Base-by-base conservation (phyloP, 257 asterid species). In the Salvia rosmarinus region DNA sequence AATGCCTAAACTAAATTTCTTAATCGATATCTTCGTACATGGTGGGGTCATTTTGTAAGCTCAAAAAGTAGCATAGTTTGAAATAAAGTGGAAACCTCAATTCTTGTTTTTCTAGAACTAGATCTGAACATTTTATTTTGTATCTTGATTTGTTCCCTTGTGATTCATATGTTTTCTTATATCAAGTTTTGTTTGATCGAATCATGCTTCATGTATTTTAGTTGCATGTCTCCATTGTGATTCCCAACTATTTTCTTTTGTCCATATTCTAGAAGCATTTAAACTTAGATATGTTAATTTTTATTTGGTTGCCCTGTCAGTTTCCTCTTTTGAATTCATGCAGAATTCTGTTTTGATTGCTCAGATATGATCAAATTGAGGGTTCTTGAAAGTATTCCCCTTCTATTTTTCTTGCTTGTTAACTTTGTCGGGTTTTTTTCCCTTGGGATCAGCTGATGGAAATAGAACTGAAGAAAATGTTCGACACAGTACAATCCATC, bases 381-480 rank as follows among this genome's bases (percentile, higher is more conserved):
- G 14, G 30, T 46, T 13, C 60, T 74, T n/a, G 19, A 44, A 39
- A 49, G 62, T 7, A 28, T 21, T 9, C 28, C 65, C 32, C 28
- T 6, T 9, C n/a, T 5, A 50, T 30, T 16, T 49, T 44, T 43
- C 5, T 3, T 68, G 40, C 58, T 37, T 17, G 5, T 30, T 70
- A 71, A 57, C 59, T n/a, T 37, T 49, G 63, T 17, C 59, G 49
- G 17, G 2, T 43, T 40, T n/a, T 43, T 62, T 9, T 14, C 25
- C 67, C 63, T 35, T n/a, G 42, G 39, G 54, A 59, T 70, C 85
- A 92, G 99, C 25, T 82, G 35, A 94, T 94, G 99, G 96, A 94
- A 83, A 16, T 84, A 68, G 99, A 94, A 67, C 85, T 94, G 85
- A 89, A 89, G 96, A 89, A 87, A 82, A 89, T 89, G 98, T 78